phyloP scores from a whole-genome alignment of 192 early-diverging fungal species.

The Globomyces pollinis-pini region DNA sequence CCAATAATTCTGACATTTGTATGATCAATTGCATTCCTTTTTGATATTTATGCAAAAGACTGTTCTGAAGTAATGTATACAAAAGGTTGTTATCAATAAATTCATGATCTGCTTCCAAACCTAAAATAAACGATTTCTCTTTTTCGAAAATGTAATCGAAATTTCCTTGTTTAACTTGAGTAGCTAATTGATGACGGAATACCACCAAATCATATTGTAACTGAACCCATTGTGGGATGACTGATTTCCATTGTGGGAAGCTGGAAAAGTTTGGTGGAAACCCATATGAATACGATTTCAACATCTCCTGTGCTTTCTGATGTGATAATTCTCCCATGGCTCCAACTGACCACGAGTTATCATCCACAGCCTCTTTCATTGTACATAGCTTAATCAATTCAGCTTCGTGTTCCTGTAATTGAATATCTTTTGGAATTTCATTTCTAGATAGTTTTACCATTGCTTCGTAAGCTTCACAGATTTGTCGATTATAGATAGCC shows the following conservation, averaged over 20 bases:
- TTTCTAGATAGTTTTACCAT: conserved; percentile 20
- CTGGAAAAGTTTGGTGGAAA: conserved; percentile 40
- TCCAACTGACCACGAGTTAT: conserved; percentile 29
- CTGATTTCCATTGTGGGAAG: conserved; percentile 10
- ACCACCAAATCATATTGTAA: conserved; percentile 33
- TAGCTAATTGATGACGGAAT: conserved; percentile 21
- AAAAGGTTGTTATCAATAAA: conserved; percentile 29
- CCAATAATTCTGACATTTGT: conserved; percentile 26
- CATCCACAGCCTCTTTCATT: conserved; percentile 16
- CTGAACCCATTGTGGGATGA: conserved; percentile 18
- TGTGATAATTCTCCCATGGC: conserved; percentile 6
- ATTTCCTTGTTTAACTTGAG: conserved; percentile 26
- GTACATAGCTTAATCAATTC: conserved; percentile 43
- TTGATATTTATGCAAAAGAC: conserved; percentile 33
- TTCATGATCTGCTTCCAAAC: conserved; percentile 35
- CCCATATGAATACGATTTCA: conserved; percentile 16
- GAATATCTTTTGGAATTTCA: conserved; percentile 15
- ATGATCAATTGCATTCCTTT: conserved; percentile 32
- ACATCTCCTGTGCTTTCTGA: too few species aligned
- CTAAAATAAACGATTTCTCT: conserved; percentile 35
- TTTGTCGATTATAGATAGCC: conserved; percentile 27
- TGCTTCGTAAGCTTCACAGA: conserved; percentile 24
- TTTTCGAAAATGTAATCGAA: conserved; percentile 29
- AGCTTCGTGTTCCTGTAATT: conserved; percentile 26
- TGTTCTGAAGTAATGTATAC: conserved; percentile 28